Base-by-base conservation (phyloP, 768 basidiomycete genomes). In the Calocybe gangraenosa region DNA sequence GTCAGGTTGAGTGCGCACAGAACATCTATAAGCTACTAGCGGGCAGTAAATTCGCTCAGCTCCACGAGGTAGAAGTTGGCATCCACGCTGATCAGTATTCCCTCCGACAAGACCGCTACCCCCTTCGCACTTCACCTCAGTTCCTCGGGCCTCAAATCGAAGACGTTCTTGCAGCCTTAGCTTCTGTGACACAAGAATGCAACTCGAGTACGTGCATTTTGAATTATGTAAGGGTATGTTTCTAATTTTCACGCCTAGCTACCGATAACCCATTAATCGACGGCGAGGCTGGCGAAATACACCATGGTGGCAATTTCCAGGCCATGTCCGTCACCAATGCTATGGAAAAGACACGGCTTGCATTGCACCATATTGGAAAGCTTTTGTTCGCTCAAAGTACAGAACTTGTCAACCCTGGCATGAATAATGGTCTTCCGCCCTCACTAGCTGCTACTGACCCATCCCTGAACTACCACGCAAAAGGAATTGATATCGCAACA, bases 221-320 rank as follows among this genome's bases (percentile, higher is more conserved):
- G 23, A 5, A 6, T 18, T 25, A n/a, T 17, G 4, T 31, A 28
- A 9, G 19, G 21, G 25, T 21, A 17, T 35, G 34, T 6, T 7
- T 1, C 10, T n/a, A 14, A 18, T 32, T 49, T 51, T 33, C 47
- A 53, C 23, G 45, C 19, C 34, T 23, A 87, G 84, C 87, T 18
- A 91, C 88, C 19, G 88, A 91, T 56, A 91, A 91, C 58, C 88
- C 88, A 9, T 74, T 91, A 32, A 70, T 89, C 47, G 84, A 89
- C 56, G 77, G 78, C 15, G 75, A 82, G 42, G 79, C 78, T 21
- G 78, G 78, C 2, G 60, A 69, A 30, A 72, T 86, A 11, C 83
- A 89, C 58, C 81, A 87, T 51, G 87, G 86, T 20, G 92, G 91
- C 11, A 93, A 92, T 62, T 93, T 94, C 74, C 91, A 87, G 61